phyloP scores from a whole-genome alignment of 176 grass and related monocot species.

The Eragrostis curvula region DNA sequence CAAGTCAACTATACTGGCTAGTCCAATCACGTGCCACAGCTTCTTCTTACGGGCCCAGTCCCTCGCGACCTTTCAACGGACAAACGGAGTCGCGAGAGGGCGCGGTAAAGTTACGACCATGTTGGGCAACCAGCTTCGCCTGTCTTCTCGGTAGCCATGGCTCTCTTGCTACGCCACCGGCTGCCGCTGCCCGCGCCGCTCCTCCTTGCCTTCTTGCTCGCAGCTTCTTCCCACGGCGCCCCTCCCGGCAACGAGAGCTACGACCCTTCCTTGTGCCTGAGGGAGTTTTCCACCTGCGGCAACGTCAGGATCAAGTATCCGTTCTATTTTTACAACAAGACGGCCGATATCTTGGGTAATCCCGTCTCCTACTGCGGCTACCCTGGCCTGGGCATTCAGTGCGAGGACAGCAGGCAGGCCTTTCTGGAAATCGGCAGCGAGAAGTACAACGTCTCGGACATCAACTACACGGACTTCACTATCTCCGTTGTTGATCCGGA shows the following conservation, averaged over 20 bases:
- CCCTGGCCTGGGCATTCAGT: slow-evolving; percentile 7
- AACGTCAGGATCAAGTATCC: slow-evolving; percentile 14
- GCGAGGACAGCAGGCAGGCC: background rate
- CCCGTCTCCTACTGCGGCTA: slow-evolving; percentile 18
- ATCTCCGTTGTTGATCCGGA: background rate
- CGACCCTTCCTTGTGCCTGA: background rate
- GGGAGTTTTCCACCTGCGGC: background rate
- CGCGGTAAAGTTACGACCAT: no score
- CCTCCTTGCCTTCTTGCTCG: background rate
- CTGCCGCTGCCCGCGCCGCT: background rate
- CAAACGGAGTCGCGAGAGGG: no score
- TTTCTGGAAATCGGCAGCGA: background rate
- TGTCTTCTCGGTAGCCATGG: background rate
- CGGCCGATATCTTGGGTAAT: background rate
- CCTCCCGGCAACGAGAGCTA: background rate
- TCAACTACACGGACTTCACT: background rate
- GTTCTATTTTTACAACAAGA: background rate
- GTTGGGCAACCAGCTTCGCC: no score
- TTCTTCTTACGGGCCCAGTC: no score
- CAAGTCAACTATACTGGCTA: no score
- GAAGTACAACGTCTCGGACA: background rate
- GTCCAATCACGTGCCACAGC: no score
- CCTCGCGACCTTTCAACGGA: no score
- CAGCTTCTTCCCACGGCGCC: background rate
- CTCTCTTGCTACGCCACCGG: background rate